phyloP scores from a whole-genome alignment of 352 stramenopile genomes.

The Proteromonas lacertae region DNA sequence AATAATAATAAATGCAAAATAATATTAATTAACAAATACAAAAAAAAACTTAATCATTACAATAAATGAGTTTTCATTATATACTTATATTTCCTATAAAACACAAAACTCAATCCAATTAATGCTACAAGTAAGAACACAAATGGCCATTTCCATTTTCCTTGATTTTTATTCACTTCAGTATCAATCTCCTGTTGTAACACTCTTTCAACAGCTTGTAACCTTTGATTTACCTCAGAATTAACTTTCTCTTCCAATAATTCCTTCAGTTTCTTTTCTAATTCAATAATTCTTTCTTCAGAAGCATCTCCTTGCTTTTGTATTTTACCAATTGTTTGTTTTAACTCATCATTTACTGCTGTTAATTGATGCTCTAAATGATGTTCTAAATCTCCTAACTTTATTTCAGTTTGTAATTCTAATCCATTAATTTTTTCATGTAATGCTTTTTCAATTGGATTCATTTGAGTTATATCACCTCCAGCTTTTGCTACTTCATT shows the following conservation, averaged over 20 bases:
- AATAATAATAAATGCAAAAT: too few species aligned
- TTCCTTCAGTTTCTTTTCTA: neutral
- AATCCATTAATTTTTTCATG: constrained; percentile 2
- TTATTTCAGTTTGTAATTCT: neutral
- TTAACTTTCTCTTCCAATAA: constrained; percentile 1
- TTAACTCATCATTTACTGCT: constrained; percentile 37
- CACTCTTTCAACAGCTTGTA: neutral
- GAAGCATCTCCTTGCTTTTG: constrained; percentile 12
- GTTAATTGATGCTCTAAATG: constrained; percentile 20
- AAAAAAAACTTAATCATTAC: too few species aligned
- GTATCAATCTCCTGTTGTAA: neutral
- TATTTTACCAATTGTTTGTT: constrained; percentile 37
- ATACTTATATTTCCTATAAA: too few species aligned
- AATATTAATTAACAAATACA: too few species aligned
- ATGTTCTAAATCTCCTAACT: constrained; percentile 9
- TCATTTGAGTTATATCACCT: constrained; percentile 7
- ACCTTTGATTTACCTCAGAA: neutral
- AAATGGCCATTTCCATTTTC: neutral
- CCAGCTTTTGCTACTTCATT: constrained; percentile 1
- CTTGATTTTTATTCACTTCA: neutral
- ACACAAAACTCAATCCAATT: neutral
- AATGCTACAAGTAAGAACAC: neutral
- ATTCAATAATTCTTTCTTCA: constrained; percentile 10
- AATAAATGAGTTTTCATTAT: too few species aligned
- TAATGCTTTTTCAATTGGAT: neutral